Evolutionary conservation across 2,329 filamentous ascomycete species (phyloP).

Genomic region (Alternaria solani): DNA sequence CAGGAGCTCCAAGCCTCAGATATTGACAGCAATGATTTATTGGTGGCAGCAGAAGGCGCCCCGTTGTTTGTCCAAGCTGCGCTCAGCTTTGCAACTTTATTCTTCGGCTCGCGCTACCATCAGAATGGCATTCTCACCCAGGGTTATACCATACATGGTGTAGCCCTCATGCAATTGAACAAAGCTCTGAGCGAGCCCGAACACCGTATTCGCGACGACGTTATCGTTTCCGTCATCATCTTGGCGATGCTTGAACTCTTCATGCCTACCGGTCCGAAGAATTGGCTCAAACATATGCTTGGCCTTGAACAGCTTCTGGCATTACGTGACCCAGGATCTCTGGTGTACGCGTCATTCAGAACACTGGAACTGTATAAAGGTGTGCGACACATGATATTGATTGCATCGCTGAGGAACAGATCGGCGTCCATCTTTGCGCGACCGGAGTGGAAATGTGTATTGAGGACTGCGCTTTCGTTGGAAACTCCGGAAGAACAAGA

Average conservation of each 20-base stretch:
- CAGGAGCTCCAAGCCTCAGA: slow-evolving; percentile 27
- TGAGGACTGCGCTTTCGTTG: slow-evolving; percentile 22
- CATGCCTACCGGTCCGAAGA: slow-evolving; percentile 32
- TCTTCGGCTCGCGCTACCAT: slow-evolving; percentile 36
- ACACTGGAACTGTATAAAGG: slow-evolving; percentile 33
- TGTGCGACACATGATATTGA: slow-evolving; percentile 34
- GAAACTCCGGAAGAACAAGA: slow-evolving; percentile 32
- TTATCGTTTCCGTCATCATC: slow-evolving; percentile 36
- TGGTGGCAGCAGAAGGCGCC: background rate
- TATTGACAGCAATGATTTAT: slow-evolving; percentile 3
- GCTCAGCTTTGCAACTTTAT: slow-evolving; percentile 36
- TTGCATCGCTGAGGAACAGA: slow-evolving; percentile 28
- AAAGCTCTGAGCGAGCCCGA: slow-evolving; percentile 29
- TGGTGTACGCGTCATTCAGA: slow-evolving; percentile 16
- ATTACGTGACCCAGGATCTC: slow-evolving; percentile 27
- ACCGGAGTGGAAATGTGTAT: slow-evolving; percentile 34
- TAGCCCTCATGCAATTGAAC: slow-evolving; percentile 36
- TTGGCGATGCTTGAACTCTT: slow-evolving; percentile 39
- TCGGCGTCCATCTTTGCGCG: slow-evolving; percentile 37
- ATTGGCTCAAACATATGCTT: slow-evolving; percentile 40
- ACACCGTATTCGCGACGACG: slow-evolving; percentile 33
- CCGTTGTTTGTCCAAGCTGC: slow-evolving; percentile 30
- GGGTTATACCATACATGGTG: slow-evolving; percentile 36
- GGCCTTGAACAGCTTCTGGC: slow-evolving; percentile 38
- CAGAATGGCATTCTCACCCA: slow-evolving; percentile 22